Base-by-base conservation (phyloP, 2,329 filamentous ascomycete genomes). In the Beauveria australis region DNA sequence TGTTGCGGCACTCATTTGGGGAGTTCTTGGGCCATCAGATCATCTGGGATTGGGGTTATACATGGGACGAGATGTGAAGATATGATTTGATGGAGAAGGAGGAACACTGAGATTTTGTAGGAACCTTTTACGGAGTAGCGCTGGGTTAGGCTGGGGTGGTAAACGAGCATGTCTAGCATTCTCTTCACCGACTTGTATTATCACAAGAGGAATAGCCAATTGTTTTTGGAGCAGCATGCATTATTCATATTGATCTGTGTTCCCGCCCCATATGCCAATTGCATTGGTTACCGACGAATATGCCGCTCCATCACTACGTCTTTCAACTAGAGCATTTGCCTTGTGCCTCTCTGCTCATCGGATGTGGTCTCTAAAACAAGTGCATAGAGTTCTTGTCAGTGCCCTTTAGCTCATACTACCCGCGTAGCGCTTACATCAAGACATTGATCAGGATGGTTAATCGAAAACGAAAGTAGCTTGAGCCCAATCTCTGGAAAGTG, bases 121-220 rank as follows among this genome's bases (percentile, higher is more conserved):
- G 52, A 14, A 40, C 5, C 30, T 41, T 43, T 56, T 3, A 33
- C 22, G 46, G 26, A 43, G 44, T 49, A 43, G 24, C 37, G 18
- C 44, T 51, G n/a, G 44, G 44, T 41, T 33, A 33, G 7, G 47
- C 22, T 16, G 19, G 28, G 16, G 18, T 24, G 28, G 22, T 12
- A 37, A 52, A 16, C 33, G 48, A 59, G 37, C 56, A 46, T 59
- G 26, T 59, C 10, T 46, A 52, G 37, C 56, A 53, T 59, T 52
- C n/a, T 46, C 40, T 58, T 30, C 28, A n/a, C 7, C 6, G 40
- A 37, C 30, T 44, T 59, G 47, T 58, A 49, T 41, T 22, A 49
- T 51, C 8, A 51, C 19, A 18, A 8, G 40, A 51, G 43, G 14
- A 43, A 58, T 44, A 24, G 33, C 51, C 18, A 49, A 37, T 44